These are phyloP conservation scores for Nakazawaea holstii DNA, from an alignment of 805 yeast genomes.

Conservation along the genomic window DNA sequence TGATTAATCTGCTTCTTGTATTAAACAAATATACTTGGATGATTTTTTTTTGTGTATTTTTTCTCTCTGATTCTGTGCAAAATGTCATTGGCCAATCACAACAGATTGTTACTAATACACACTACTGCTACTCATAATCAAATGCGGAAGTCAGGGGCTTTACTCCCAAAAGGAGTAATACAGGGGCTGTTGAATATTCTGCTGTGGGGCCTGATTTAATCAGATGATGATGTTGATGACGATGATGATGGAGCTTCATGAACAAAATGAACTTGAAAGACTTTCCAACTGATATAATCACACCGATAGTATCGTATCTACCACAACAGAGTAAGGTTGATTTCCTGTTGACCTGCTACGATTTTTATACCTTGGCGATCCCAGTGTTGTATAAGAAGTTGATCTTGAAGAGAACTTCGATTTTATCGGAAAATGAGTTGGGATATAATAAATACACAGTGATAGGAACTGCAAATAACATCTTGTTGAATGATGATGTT, in stretches of 20 bases:
- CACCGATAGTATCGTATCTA: conserved; percentile 23
- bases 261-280: no score
- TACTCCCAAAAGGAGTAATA: no score
- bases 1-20: neutral
- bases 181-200: neutral
- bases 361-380: conserved; percentile 23
- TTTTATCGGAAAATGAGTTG: conserved; percentile 16
- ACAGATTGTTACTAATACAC: neutral
- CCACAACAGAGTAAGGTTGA: conserved; percentile 34
- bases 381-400: conserved; percentile 32
- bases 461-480: conserved; percentile 30
- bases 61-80: neutral
- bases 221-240: neutral
- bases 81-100: conserved; percentile 1
- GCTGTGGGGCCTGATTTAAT: neutral
- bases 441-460: conserved; percentile 29
- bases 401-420: conserved; percentile 29
- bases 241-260: neutral
- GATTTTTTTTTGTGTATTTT: conserved; percentile 2
- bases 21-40: conserved; percentile 3
- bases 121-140: neutral
- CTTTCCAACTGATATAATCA: no score
- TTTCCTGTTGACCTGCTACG: conserved; percentile 26
- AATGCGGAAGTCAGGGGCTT: conserved; percentile 1
- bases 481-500: conserved; percentile 27